A percentile compares a stretch with the other conserved stretches of the same genome.
These are phyloP conservation scores for Stephanodiscus minutulus DNA, from an alignment of 108 stramenopile species.

Conservation along the genomic window DNA sequence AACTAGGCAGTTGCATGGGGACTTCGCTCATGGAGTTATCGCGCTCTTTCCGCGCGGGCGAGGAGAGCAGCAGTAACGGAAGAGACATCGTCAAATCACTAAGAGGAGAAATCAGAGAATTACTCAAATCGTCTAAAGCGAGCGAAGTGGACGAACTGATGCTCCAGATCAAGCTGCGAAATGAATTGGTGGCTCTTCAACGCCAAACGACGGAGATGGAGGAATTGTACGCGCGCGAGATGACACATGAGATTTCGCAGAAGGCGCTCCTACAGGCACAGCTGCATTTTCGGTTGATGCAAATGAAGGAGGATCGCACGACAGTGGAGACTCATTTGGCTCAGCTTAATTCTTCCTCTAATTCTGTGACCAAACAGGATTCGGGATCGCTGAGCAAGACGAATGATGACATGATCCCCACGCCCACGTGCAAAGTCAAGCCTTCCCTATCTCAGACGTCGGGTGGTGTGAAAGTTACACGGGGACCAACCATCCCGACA, in stretches of 20 bases:
- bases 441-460: no score
- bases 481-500: no score
- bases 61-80: no score
- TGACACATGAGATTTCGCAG: background rate
- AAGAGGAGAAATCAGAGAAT: no score
- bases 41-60: no score
- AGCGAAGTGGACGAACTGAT: background rate
- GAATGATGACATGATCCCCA: background rate
- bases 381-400: background rate
- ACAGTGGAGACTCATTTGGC: background rate
- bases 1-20: no score
- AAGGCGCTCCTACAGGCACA: background rate
- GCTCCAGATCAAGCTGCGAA: background rate
- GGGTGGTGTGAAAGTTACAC: no score
- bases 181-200: background rate
- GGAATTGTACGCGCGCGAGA: background rate
- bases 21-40: no score
- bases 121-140: background rate
- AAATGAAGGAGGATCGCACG: slow-evolving; percentile 2
- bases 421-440: background rate
- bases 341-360: no score
- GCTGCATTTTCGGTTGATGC: background rate
- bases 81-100: no score
- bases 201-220: background rate
- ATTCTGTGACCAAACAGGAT: no score